Base-by-base conservation (phyloP, 805 yeast genomes). In the Saturnispora sanitii region DNA sequence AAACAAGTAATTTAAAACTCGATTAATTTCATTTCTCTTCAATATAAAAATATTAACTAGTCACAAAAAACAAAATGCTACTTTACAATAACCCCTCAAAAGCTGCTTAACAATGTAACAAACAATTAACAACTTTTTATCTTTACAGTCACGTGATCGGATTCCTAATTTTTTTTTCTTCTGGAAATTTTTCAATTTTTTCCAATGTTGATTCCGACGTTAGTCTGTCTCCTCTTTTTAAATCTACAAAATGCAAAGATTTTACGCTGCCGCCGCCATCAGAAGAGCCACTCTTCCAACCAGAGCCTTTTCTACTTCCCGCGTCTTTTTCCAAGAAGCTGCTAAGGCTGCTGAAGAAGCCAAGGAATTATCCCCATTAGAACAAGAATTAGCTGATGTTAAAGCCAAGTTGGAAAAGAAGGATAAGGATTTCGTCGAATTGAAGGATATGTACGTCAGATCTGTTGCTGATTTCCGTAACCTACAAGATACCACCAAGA, bases 401-500 rank as follows among this genome's bases (percentile, higher is more conserved):
- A 67, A 73, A 54, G 65, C 62, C 21, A 77, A 81, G 57, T 65
- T 76, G 47, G 71, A 62, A 27, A 67, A 68, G 41, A 84, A 78
- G 57, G 79, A 73, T 52, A 78, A 77, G 56, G 95, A 87, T 48
- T 68, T 71, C 48, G 87, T 87, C 20, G 86, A 82, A 51, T 67
- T 82, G 66, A 87, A 85, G 62, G 94, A 86, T 61, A 77, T 79
- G 52, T 79, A 82, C 56, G 70, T 85, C 43, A 77, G 94, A 51
- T 73, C 94, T 19, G 73, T 86, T 43, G 95, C 96, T 20, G 96
- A 87, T 61, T 88, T 86, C 79, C 77, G 95, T 54, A 86, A 84
- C 64, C 69, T 87, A 53, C 96, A 87, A 68, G 90, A 83, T 57
- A 79, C 88, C 38, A 85, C 96, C 45, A 82, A 83, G 65, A 73